Evolutionary conservation across 805 yeast species (phyloP).

Genomic region (Kodamaea kaohsiungensis): DNA sequence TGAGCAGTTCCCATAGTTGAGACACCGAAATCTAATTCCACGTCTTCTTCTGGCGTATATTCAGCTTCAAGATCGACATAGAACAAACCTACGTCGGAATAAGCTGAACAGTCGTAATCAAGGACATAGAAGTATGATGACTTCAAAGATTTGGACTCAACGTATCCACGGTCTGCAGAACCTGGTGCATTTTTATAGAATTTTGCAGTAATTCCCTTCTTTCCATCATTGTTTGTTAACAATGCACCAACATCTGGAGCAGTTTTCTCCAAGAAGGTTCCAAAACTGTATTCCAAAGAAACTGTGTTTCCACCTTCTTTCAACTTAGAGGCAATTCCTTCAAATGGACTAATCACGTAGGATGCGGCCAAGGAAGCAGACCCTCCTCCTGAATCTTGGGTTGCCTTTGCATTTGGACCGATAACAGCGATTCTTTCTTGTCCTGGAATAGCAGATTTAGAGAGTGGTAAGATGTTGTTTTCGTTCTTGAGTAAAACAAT

Average conservation of each 20-base stretch:
- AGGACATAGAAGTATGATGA: conserved; percentile 11
- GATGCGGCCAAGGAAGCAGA: conserved; percentile 54
- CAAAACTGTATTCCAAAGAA: conserved; percentile 24
- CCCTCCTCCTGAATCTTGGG: conserved; percentile 62
- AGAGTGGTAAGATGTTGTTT: conserved; percentile 46
- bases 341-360: conserved; percentile 49
- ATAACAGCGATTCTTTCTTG: conserved; percentile 44
- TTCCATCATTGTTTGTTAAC: conserved; percentile 22
- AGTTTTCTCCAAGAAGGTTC: conserved; percentile 32
- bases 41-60: conserved; percentile 48
- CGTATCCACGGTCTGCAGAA: conserved; percentile 17
- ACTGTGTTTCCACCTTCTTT: conserved; percentile 19
- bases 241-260: conserved; percentile 30
- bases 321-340: conserved; percentile 42
- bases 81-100: conserved; percentile 20
- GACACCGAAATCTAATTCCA: conserved; percentile 52
- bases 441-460: conserved; percentile 7
- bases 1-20: conserved; percentile 56
- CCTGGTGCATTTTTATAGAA: conserved; percentile 28
- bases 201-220: conserved; percentile 25
- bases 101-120: background rate
- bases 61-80: conserved; percentile 47
- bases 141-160: conserved; percentile 24
- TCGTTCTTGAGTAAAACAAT: conserved; percentile 61
- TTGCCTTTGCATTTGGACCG: conserved; percentile 58